Percentiles rank a stretch among this genome's conserved stretches.
Conservation (phyloP, 495 filamentous ascomycete species). For the Pyronema domesticum region DNA sequence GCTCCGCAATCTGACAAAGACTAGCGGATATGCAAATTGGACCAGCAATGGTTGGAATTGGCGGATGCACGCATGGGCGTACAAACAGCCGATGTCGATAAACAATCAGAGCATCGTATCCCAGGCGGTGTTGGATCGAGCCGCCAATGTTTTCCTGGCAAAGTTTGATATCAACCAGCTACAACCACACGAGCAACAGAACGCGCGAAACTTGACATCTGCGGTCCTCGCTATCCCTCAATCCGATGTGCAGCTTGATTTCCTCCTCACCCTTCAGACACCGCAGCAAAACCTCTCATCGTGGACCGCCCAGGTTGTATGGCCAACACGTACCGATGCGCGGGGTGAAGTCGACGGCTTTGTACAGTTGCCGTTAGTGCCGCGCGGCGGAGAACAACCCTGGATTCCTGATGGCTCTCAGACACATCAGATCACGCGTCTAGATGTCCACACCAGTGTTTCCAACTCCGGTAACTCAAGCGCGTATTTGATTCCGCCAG, state of each 20-base stretch:
- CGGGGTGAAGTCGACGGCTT: constrained; percentile 56
- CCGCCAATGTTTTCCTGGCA: constrained; percentile 53
- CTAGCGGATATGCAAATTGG: constrained; percentile 60
- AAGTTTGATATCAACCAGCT: constrained; percentile 41
- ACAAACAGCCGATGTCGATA: constrained; percentile 45
- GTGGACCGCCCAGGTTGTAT: constrained; percentile 25
- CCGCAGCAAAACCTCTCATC: constrained; percentile 11
- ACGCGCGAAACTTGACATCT: constrained; percentile 55
- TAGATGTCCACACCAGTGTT: constrained; percentile 44
- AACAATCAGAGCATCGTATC: constrained; percentile 27
- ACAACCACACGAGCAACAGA: constrained; percentile 38
- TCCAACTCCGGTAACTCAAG: constrained; percentile 43
- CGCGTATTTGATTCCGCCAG: constrained; percentile 51
- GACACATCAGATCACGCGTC: constrained; percentile 47
- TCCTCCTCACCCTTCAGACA: constrained; percentile 33
- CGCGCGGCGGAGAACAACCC: constrained; percentile 28
- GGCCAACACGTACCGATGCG: constrained; percentile 13
- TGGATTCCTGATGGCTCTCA: constrained; percentile 28
- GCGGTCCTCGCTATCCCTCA: constrained; percentile 59
- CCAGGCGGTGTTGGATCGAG: constrained; percentile 39
- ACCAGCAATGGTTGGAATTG: constrained; percentile 60
- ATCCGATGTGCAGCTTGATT: constrained; percentile 38
- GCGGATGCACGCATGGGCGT: constrained; percentile 60
- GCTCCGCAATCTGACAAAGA: background rate
- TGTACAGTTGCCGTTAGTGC: constrained; percentile 35